Evolutionary conservation across 2,329 filamentous ascomycete genomes (phyloP), one percentile per base, ranked within the genome.

Genomic region (Fusarium liriodendri): DNA sequence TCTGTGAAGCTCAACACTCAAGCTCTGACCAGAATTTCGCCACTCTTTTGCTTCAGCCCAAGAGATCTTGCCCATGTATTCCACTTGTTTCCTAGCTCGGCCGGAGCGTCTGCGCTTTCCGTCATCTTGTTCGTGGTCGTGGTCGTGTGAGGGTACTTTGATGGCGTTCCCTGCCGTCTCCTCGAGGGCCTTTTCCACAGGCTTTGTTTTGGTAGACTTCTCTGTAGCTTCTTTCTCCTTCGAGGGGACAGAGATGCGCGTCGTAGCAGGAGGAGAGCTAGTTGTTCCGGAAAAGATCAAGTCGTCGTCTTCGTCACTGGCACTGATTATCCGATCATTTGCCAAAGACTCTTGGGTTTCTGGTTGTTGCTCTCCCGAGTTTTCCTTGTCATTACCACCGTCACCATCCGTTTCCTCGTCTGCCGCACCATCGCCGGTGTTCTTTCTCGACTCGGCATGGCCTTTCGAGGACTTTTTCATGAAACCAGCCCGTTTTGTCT

Each of bases 41-140:
- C 69, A 57, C 57, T 73, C 59, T 27, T 69, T 65, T 32, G 69
- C 78, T 14, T 80, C 73, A 5, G 68, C 47, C 80, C 80, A 81
- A 8, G 79, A 77, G 14, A 81, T 71, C 55, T 79, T 80, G 38
- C 78, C 79, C 66, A 78, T 70, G 40, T 80, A 81, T 40, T 80
- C 77, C 18, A 71, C 74, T 64, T 79, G 77, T 50, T 78, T 82
- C 32, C 78, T 76, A 16, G 69, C 74, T 37, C 80, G 77, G 7
- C 77, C 76, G 42, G 79, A 80, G 16, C 76, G 75, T 60, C 79
- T 75, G 25, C 73, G 71, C 1, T 71, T 68, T 55, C 55, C 64
- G 13, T 60, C 50, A 37, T 61, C 77, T 70, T 70, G 59, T 5
- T 68, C 55, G 2, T 62, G 18, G 6, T 61, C 55, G 2, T 62